phyloP scores from a whole-genome alignment of 179 eudicot species.

The Monotropa hypopitys region DNA sequence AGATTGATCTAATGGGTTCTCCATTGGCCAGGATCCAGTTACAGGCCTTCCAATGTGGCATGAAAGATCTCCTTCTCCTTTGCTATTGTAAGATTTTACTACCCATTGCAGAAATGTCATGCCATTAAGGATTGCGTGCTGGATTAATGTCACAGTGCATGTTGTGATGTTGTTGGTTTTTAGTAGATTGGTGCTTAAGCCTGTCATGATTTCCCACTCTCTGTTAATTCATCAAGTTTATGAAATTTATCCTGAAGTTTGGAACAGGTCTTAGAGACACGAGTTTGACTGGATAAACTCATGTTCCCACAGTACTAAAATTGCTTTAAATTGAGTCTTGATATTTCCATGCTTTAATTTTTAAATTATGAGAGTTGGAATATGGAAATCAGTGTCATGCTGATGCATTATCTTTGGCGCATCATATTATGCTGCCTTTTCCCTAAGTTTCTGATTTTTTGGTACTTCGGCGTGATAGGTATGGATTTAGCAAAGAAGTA shows the following conservation, averaged over 20 bases:
- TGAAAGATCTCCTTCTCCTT: constrained; percentile 57
- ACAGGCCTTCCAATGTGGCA: constrained; percentile 80
- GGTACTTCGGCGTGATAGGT: constrained; percentile 26
- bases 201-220: neutral
- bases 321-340: neutral
- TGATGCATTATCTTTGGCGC: neutral
- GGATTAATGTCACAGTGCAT: neutral
- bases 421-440: constrained; percentile 1
- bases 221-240: neutral
- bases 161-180: neutral
- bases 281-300: constrained; percentile 3
- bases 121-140: constrained; percentile 9
- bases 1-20: constrained; percentile 3
- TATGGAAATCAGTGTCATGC: neutral
- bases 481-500: constrained; percentile 91
- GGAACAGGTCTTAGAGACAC: neutral
- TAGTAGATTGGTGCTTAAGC: neutral
- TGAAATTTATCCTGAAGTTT: neutral
- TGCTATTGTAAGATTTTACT: constrained; percentile 47
- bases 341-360: neutral
- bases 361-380: neutral
- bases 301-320: neutral
- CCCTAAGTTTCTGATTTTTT: constrained; percentile 5
- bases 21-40: constrained; percentile 59
- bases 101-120: constrained; percentile 3